Evolutionary conservation across 106 monocot species (phyloP), one percentile per base, ranked within the genome.

Genomic region (Acanthochlamys bracteata): DNA sequence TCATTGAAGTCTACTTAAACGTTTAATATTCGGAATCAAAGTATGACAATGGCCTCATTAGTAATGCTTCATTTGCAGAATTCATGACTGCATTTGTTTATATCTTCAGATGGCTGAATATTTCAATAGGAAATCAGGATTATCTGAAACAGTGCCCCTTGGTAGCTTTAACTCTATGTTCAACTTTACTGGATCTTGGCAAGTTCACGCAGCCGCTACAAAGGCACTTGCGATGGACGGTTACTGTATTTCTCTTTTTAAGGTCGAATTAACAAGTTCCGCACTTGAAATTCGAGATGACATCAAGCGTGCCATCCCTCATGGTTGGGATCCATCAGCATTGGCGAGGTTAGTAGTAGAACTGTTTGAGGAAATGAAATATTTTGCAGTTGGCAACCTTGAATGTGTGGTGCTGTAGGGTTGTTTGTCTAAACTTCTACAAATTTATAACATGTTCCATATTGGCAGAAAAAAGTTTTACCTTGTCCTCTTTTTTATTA

Each of bases 161-260:
- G 93, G 93, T 4, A 77, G 86, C 65, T 94, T 94, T 65, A 94
- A 94, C 55, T 81, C 93, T 53, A 78, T 86, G 83, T 94, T 94
- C 77, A 89, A 73, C 70, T 94, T 94, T 53, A 94, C 86, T 66
- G 93, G 89, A 0, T 84, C 73, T 20, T 79, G 77, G 79, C 81
- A 84, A 58, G 65, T 66, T 59, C 89, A 94, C 82, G 74, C 68
- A 20, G 70, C 83, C 54, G 60, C 76, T 33, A 81, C 85, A 25
- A 94, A 89, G 71, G 61, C 81, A 19, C 86, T 94, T 14, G 89
- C 84, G 20, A 72, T 84, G 73, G 86, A 82, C 68, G 89, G 84
- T 57, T 81, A 76, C 56, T 77, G 75, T 41, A 79, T 94, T 39
- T 84, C 81, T 57, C 68, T 94, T 20, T 86, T 63, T 66, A 79